Evolutionary conservation across 1,139 yeast species (phyloP).

Genomic region (Yamadazyma jaroonii): DNA sequence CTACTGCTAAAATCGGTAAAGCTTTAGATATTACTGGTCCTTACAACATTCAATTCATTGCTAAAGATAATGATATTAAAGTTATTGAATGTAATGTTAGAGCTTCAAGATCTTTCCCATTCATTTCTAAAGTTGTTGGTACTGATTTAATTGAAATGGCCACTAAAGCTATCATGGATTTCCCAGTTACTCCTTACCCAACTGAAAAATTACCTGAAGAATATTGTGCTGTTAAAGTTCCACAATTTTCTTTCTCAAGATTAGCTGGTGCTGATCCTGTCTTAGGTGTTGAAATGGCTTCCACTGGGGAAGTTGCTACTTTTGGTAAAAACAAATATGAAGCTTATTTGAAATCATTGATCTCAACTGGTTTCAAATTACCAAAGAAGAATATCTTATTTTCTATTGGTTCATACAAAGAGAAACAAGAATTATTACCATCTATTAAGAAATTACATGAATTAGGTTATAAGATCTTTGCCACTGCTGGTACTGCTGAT

Average conservation of each 20-base stretch:
- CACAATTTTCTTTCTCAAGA: constrained; percentile 97
- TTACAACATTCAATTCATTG: constrained; percentile 93
- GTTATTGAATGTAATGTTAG: constrained; percentile 98
- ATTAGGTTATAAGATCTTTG: constrained; percentile 87
- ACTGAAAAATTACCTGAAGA: constrained; percentile 84
- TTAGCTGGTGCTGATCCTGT: constrained; percentile 98
- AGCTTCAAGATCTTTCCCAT: constrained; percentile 98
- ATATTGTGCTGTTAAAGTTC: constrained; percentile 96
- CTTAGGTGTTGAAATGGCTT: constrained; percentile 98
- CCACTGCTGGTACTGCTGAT: constrained; percentile 99
- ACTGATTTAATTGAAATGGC: constrained; percentile 97
- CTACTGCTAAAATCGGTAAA: constrained; percentile 93
- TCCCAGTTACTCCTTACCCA: constrained; percentile 87
- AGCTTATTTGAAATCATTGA: constrained; percentile 91
- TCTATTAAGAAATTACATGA: constrained; percentile 77
- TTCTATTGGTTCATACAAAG: constrained; percentile 97
- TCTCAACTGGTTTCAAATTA: constrained; percentile 91
- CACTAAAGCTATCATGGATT: constrained; percentile 90
- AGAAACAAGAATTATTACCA: constrained; percentile 90
- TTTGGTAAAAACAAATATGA: constrained; percentile 96
- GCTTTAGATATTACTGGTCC: constrained; percentile 98
- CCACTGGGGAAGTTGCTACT: constrained; percentile 98
- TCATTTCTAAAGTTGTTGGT: constrained; percentile 96
- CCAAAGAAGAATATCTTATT: constrained; percentile 94
- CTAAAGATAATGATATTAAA: constrained; percentile 86